Percentiles rank a stretch among this genome's conserved stretches.
These are phyloP conservation scores for Aspergillus fijiensis DNA, from an alignment of 2,329 filamentous ascomycete genomes.

Conservation along the genomic window DNA sequence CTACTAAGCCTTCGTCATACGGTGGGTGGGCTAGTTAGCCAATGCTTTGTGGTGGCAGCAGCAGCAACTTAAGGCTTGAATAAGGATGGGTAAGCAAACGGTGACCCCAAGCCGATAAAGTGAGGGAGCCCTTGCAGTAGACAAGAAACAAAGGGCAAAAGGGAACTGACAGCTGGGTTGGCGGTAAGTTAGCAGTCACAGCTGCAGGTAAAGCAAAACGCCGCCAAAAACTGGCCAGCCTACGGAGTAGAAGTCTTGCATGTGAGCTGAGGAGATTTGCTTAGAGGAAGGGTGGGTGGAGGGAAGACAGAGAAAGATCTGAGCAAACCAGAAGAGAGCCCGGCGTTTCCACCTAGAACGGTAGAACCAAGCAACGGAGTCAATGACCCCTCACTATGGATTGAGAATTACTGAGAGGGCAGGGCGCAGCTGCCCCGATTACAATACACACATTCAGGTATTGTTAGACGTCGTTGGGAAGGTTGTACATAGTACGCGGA, in stretches of 20 bases:
- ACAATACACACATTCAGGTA: constrained; percentile 9
- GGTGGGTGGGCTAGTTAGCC: not conserved
- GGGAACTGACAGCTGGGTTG: constrained; percentile 1
- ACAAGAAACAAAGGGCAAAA: not conserved
- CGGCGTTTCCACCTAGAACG: constrained; percentile 18
- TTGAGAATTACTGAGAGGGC: constrained; percentile 4
- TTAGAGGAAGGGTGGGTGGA: not conserved
- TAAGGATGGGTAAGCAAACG: not conserved
- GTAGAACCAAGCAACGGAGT: constrained; percentile 11
- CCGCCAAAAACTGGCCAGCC: not conserved
- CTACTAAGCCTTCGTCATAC: constrained; percentile 15
- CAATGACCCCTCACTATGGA: constrained; percentile 14
- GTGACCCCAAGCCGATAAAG: constrained; percentile 2
- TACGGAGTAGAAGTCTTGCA: not conserved
- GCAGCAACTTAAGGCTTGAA: not conserved
- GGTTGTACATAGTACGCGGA: constrained; percentile 3
- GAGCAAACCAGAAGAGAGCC: constrained; percentile 13
- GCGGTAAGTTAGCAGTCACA: not conserved
- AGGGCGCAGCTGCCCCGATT: not conserved
- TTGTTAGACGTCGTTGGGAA: not conserved
- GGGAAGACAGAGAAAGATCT: constrained; percentile 3
- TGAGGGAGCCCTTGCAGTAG: constrained; percentile 6
- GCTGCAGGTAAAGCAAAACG: not conserved
- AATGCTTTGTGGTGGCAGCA: not conserved
- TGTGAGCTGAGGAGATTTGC: constrained; percentile 6